Evolutionary conservation across 2,329 filamentous ascomycete species (phyloP), one percentile per base, ranked within the genome.

Genomic region (Endothia cerciana): DNA sequence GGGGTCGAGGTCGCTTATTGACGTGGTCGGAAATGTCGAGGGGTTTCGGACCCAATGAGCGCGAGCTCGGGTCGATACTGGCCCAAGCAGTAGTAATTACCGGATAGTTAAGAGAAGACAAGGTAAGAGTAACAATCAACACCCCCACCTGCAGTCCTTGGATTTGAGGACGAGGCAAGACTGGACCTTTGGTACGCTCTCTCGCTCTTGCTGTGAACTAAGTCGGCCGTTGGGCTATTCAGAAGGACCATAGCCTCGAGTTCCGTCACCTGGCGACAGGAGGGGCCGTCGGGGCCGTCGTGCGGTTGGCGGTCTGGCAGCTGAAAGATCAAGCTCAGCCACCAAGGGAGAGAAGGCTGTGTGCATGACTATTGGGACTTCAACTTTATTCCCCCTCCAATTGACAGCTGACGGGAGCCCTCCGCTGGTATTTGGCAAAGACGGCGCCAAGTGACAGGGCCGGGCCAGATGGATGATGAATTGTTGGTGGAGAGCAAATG

Each of bases 111-210:
- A 45, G 56, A 36, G 65, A 41, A 25, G 43, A 64, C 28, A 60
- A 40, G 58, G 36, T 47, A 56, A 55, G 45, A 45, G 22, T 36
- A 51, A 59, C 38, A 55, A 65, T 67, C 62, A 65, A 43, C 58
- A 62, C 65, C 28, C 59, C 62, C 65, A 59, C 65, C 59, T 57
- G 51, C 22, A 58, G 62, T 47, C 63, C 59, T 65, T 49, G 45
- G 51, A 60, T 65, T 55, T 47, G 64, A 51, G 17, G 25, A 63
- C 45, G 28, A 38, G 28, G 55, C 53, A 58, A 38, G 25, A 53
- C 30, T 28, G 5, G 19, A 55, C 17, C 28, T 55, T 7, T 36
- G 17, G 30, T n/a, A 36, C 19, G 30, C 28, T 30, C 10, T 55
- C 51, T 36, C 28, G 51, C 51, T 55, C 51, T 36, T 55, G 51